A percentile compares a stretch with the other conserved stretches of the same genome.
Conservation (phyloP, 2,329 filamentous ascomycete genomes). For the Salinomyces thailandicus region DNA sequence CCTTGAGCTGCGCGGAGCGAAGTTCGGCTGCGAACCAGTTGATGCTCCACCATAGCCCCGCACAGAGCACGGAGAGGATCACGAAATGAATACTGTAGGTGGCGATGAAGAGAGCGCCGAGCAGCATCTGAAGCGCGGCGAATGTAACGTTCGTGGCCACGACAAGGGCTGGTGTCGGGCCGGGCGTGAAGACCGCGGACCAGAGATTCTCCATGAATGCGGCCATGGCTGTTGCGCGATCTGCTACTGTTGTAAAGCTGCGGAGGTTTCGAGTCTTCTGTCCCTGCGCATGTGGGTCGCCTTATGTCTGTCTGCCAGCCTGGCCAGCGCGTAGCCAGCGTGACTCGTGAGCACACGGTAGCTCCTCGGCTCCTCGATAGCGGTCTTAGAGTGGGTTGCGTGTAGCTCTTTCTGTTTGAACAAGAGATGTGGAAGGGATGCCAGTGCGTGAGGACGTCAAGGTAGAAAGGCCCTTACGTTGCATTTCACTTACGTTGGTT, state of each 20-base stretch:
- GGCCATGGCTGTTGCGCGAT: constrained; percentile 30
- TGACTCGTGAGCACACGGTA: too few species aligned
- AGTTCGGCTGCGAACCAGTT: constrained; percentile 87
- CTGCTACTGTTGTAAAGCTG: too few species aligned
- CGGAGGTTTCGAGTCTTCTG: constrained; percentile 1
- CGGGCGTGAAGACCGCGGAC: constrained; percentile 87
- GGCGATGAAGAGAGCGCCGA: constrained; percentile 62
- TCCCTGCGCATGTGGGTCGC: background rate
- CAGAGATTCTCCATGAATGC: constrained; percentile 65
- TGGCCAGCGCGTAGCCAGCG: too few species aligned
- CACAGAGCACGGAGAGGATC: constrained; percentile 67
- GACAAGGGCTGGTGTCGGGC: constrained; percentile 77
- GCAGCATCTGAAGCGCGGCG: constrained; percentile 68
- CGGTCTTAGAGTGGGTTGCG: too few species aligned
- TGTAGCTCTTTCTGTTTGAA: too few species aligned
- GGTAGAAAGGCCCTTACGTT: too few species aligned
- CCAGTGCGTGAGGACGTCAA: too few species aligned
- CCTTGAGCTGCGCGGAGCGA: constrained; percentile 34
- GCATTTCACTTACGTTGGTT: too few species aligned
- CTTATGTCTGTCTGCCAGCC: too few species aligned
- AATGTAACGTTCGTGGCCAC: constrained; percentile 86
- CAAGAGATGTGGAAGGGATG: too few species aligned
- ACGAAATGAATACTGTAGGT: constrained; percentile 86
- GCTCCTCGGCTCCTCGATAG: too few species aligned
- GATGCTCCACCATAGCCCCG: constrained; percentile 79